phyloP scores from a whole-genome alignment of 2,329 filamentous ascomycete genomes.

The Sarocladium strictum region DNA sequence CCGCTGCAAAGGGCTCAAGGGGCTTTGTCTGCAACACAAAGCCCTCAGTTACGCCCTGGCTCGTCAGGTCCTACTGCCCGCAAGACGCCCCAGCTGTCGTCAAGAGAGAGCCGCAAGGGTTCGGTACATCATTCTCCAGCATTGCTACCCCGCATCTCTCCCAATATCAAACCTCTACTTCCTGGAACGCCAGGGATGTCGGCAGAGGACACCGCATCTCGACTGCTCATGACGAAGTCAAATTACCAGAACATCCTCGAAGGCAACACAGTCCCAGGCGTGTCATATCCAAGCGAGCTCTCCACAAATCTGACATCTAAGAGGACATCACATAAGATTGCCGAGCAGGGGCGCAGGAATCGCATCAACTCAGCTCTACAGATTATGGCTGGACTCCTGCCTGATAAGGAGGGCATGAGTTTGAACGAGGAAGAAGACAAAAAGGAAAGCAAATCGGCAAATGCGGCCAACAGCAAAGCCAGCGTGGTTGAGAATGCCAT shows the following conservation, averaged over 20 bases:
- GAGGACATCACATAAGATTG: slow-evolving; percentile 94
- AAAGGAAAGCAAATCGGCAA: slow-evolving; percentile 40
- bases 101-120: slow-evolving; percentile 60
- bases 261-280: slow-evolving; percentile 82
- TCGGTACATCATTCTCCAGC: slow-evolving; percentile 81
- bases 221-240: slow-evolving; percentile 85
- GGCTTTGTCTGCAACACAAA: slow-evolving; percentile 54
- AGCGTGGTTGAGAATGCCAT: slow-evolving; percentile 97
- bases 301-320: slow-evolving; percentile 95
- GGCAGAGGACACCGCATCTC: slow-evolving; percentile 56
- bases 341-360: slow-evolving; percentile 91
- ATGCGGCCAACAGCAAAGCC: slow-evolving; percentile 78
- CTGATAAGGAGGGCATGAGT: slow-evolving; percentile 42
- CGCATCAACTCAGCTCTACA: slow-evolving; percentile 91
- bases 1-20: slow-evolving; percentile 38
- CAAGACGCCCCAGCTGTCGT: slow-evolving; percentile 50
- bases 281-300: slow-evolving; percentile 83
- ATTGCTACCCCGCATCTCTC: slow-evolving; percentile 81
- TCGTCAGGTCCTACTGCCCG: slow-evolving; percentile 38
- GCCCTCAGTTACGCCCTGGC: slow-evolving; percentile 55
- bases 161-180: slow-evolving; percentile 86
- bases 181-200: slow-evolving; percentile 51
- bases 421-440: slow-evolving; percentile 38
- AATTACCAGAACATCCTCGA: slow-evolving; percentile 98
- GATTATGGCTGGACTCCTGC: slow-evolving; percentile 84